phyloP scores from a whole-genome alignment of 2,329 filamentous ascomycete genomes.

The Penicillium italicum region DNA sequence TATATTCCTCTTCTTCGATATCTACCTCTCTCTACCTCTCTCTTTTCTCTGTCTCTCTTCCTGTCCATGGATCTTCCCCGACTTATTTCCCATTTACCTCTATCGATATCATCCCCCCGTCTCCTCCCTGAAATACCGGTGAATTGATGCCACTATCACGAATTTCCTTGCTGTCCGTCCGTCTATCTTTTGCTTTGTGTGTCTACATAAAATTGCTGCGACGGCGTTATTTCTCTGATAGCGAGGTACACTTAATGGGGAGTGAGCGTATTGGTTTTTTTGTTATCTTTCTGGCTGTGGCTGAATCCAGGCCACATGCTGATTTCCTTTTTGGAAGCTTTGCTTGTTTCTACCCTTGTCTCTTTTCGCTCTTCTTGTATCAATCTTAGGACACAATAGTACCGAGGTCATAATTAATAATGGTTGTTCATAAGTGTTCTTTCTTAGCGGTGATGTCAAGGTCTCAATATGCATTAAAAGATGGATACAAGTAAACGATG shows the following conservation, averaged over 20 bases:
- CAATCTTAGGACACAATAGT: neutral
- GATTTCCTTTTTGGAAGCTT: neutral
- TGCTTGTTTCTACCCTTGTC: neutral
- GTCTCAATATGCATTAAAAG: too few species aligned
- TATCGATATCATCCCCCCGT: neutral
- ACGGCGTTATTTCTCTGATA: constrained; percentile 6
- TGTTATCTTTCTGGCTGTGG: neutral
- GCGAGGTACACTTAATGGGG: constrained; percentile 8
- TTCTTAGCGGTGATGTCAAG: neutral
- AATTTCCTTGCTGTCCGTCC: constrained; percentile 18
- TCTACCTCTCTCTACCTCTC: neutral
- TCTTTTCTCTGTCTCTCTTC: neutral
- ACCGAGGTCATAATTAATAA: neutral
- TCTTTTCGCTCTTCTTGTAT: constrained; percentile 1
- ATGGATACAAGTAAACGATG: neutral
- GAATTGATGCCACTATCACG: constrained; percentile 18
- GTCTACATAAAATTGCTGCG: constrained; percentile 8
- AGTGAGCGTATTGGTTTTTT: constrained; percentile 1
- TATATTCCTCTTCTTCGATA: constrained; percentile 6
- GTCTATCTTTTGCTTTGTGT: neutral
- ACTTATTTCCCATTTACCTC: neutral
- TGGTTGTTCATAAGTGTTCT: neutral
- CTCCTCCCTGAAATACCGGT: constrained; percentile 6
- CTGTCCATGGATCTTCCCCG: neutral
- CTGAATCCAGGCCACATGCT: neutral